Conservation (phyloP, 805 yeast genomes). For the Spencermartinsiella europaea region DNA sequence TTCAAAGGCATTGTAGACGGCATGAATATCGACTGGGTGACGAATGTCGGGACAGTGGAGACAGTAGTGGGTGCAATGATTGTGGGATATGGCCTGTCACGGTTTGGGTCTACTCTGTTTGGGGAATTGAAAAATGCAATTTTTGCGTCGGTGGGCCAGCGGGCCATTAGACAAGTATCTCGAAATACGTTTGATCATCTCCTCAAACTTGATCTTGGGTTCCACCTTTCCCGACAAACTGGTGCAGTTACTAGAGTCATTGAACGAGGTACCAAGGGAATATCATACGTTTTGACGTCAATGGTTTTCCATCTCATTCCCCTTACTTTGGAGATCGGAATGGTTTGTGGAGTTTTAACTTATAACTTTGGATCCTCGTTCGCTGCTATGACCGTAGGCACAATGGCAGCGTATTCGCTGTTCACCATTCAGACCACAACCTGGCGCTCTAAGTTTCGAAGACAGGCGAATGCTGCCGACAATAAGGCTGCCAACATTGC, state of each 20-base stretch:
- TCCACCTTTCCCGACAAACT: slow-evolving; percentile 87
- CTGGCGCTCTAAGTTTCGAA: slow-evolving; percentile 91
- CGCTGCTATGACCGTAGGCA: slow-evolving; percentile 81
- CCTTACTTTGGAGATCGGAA: slow-evolving; percentile 81
- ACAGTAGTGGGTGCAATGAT: slow-evolving; percentile 63
- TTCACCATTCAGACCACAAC: slow-evolving; percentile 92
- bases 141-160: slow-evolving; percentile 92
- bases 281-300: slow-evolving; percentile 84
- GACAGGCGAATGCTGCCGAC: slow-evolving; percentile 88
- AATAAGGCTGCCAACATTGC: slow-evolving; percentile 95
- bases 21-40: slow-evolving; percentile 86
- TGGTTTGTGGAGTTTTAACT: slow-evolving; percentile 90
- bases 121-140: slow-evolving; percentile 95
- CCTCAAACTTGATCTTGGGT: slow-evolving; percentile 76
- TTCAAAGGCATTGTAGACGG: slow-evolving; percentile 84
- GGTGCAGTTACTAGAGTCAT: slow-evolving; percentile 96
- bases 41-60: slow-evolving; percentile 59
- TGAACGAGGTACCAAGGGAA: slow-evolving; percentile 97
- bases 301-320: slow-evolving; percentile 98
- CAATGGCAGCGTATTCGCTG: slow-evolving; percentile 83
- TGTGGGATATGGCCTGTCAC: slow-evolving; percentile 85
- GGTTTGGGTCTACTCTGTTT: slow-evolving; percentile 90
- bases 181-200: slow-evolving; percentile 80
- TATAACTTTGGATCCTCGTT: slow-evolving; percentile 86
- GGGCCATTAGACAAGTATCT: slow-evolving; percentile 88